Evolutionary conservation across 2,329 filamentous ascomycete genomes (phyloP), one percentile per base, ranked within the genome.

Genomic region (Hypocreales sp.): DNA sequence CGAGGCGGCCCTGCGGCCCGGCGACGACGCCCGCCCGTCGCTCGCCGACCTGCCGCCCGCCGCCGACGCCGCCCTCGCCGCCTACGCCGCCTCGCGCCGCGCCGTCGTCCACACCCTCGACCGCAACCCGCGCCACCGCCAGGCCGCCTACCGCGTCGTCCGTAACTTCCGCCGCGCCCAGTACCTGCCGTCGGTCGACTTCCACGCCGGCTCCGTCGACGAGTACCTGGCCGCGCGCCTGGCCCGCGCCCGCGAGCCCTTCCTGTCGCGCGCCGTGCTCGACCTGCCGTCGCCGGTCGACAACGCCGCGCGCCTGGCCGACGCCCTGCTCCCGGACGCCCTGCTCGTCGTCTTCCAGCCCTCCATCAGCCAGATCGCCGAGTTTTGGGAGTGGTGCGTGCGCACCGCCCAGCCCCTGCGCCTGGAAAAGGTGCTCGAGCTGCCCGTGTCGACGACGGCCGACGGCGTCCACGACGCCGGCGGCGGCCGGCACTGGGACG

Each of bases 91-190:
- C n/a, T 50, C 53, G 20, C 68, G 81, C 15, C 60, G 65, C 28
- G 79, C 79, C 19, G 53, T 87, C n/a, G 53, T 90, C 4, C 79
- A 87, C 45, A 80, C 76, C 3, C 59, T 86, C 23, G 81, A 90
- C 40, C 60, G 69, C 22, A 72, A 67, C 2, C 42, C 56, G 9
- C 64, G 64, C 23, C 70, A 79, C 51, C 73, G 75, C 5, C 51
- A 57, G 10, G 67, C 74, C 36, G 81, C 81, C 0, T 59, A 71
- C 36, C 64, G 63, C 29, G 61, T 78, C 13, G 64, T 87, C 5
- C 55, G 63, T 15, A 65, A 71, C 12, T 90, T 81, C 47, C 67
- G 74, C 7, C 60, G 67, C 14, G 79, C 78, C 2, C 61, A 80
- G 29, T 90, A 90, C 49, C 61, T 67, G 15, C 56, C 62, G 15